Percentiles rank a stretch among this genome's conserved stretches.
phyloP scores from a whole-genome alignment of 1,139 yeast species.

The Nakaseomyces kungkrabaensis region DNA sequence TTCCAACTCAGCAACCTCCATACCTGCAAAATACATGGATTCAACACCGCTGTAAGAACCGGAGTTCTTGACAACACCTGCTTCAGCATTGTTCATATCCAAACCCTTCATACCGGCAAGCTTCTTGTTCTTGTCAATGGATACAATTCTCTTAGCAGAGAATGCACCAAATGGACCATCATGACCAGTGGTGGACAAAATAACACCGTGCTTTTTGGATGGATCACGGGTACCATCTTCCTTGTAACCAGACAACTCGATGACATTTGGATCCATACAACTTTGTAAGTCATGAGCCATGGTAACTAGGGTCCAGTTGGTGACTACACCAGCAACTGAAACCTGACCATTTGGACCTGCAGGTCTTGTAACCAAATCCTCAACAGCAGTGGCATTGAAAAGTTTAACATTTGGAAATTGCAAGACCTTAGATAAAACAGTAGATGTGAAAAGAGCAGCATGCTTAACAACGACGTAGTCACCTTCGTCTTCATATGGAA shows the following conservation, averaged over 20 bases:
- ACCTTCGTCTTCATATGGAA: constrained; percentile 71
- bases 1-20: constrained; percentile 72
- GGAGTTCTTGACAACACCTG: constrained; percentile 62
- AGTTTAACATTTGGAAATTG: constrained; percentile 65
- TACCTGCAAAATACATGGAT: constrained; percentile 67
- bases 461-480: constrained; percentile 74
- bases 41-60: constrained; percentile 51
- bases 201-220: constrained; percentile 46
- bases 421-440: constrained; percentile 59
- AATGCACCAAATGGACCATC: constrained; percentile 86
- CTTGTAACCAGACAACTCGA: constrained; percentile 32
- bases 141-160: constrained; percentile 47
- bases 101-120: constrained; percentile 70
- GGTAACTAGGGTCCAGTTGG: constrained; percentile 74
- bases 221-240: constrained; percentile 27
- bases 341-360: constrained; percentile 46
- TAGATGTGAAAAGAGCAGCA: constrained; percentile 70
- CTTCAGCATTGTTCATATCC: constrained; percentile 73
- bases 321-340: constrained; percentile 69
- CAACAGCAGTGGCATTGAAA: constrained; percentile 76
- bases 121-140: constrained; percentile 37
- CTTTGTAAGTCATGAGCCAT: constrained; percentile 70
- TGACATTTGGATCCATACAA: constrained; percentile 80
- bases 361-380: constrained; percentile 66
- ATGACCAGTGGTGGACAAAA: constrained; percentile 68